phyloP scores from a whole-genome alignment of 2,329 filamentous ascomycete species.

The Paecilomyces sp. region DNA sequence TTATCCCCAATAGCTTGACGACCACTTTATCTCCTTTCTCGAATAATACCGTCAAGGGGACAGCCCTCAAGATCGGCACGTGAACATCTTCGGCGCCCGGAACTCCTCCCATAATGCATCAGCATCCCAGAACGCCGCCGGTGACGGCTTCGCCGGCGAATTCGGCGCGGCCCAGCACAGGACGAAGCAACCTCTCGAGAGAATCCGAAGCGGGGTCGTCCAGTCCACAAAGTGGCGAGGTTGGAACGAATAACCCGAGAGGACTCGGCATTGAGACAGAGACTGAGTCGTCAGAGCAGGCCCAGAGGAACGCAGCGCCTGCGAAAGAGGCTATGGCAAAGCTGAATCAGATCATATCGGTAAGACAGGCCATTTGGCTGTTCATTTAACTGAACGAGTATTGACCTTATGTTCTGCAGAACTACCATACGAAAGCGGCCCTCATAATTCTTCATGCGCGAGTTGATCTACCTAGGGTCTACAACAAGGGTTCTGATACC shows the following conservation, averaged over 20 bases:
- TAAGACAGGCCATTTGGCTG: constrained; percentile 33
- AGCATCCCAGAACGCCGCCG: constrained; percentile 72
- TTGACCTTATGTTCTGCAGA: constrained; percentile 47
- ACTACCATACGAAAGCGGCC: constrained; percentile 84
- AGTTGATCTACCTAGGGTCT: constrained; percentile 57
- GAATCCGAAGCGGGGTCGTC: constrained; percentile 46
- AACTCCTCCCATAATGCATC: constrained; percentile 63
- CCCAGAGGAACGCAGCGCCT: constrained; percentile 41
- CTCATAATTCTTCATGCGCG: constrained; percentile 76
- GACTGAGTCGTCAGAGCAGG: constrained; percentile 34
- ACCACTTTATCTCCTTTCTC: background rate
- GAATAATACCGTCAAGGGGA: background rate
- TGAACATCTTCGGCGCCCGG: background rate
- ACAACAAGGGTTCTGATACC: constrained; percentile 48
- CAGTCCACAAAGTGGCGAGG: constrained; percentile 48
- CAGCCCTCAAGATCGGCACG: background rate
- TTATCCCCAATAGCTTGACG: background rate
- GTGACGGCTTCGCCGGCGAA: constrained; percentile 66
- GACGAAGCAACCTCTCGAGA: constrained; percentile 67
- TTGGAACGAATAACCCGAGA: constrained; percentile 42
- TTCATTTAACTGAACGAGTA: background rate
- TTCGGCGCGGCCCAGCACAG: constrained; percentile 64
- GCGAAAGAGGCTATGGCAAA: constrained; percentile 66
- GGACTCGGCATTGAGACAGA: constrained; percentile 45
- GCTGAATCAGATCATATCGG: constrained; percentile 90